Base-by-base conservation (phyloP, 1,284 basidiomycete species). In the Cryptococcus sp. region DNA sequence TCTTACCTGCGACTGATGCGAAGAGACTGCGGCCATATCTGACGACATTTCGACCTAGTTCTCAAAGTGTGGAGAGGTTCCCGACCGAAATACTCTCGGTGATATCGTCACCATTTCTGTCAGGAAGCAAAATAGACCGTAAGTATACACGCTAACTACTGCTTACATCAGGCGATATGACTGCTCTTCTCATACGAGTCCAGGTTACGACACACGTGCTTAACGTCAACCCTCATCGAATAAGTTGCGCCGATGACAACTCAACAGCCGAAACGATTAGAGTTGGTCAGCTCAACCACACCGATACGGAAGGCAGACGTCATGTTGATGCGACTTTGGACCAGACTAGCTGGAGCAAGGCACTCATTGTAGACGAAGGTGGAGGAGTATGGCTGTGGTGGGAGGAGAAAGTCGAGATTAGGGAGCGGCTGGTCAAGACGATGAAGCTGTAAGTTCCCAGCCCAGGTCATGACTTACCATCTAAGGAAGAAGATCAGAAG, bases 371-470 rank as follows among this genome's bases (percentile, higher is more conserved):
- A 1, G 71, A 73, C 52, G 67, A 69, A 36, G 44, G 52, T 1
- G 71, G 71, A 0, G 69, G 59, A 1, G 59, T 73, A 1, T 72
- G 67, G 69, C 32, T 66, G 7, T 72, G 70, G 70, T 54, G 48
- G 41, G 62, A 67, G 49, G 59, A 59, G 31, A 66, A 60, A 40
- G 52, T 59, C 9, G 45, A 46, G 44, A 41, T 22, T 22, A 25
- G 18, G 18, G 54, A 52, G 16, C 45, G 31, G 18, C 28, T 57
- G 21, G 51, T 61, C 10, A 57, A 57, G 25, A 43, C 48, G 18
- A 57, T 63, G 58, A 51, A 57, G 19, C 23, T 67, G 60, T 64
- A 36, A 45, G 68, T 44, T 22, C 3, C 18, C n/a, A 25, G 11
- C 23, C 11, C 9, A 11, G 14, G 21, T n/a, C 23, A n/a, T n/a